Evolutionary conservation across 2,329 filamentous ascomycete genomes (phyloP).

Genomic region (Dactylella cylindrospora): DNA sequence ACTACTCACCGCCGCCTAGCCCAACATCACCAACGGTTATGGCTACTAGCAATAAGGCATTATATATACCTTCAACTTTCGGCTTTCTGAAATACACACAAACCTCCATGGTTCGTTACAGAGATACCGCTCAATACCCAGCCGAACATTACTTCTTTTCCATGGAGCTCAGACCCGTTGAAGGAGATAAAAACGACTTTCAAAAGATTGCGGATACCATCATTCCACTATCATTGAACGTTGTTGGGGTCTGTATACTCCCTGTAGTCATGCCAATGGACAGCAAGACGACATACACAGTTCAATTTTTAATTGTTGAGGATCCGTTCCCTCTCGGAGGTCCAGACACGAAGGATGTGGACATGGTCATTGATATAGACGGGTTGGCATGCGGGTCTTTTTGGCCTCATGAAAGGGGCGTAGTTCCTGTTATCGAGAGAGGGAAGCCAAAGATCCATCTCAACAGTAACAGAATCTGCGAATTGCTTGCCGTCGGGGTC

Average conservation of each 20-base stretch:
- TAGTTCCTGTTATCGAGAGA: constrained; percentile 26
- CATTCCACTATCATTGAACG: constrained; percentile 10
- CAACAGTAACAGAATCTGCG: constrained; percentile 18
- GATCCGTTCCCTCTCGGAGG: constrained; percentile 18
- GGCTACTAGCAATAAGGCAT: background rate
- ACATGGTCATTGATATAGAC: constrained; percentile 37
- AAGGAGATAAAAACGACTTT: constrained; percentile 13
- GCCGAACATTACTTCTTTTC: constrained; percentile 12
- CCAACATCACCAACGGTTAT: constrained; percentile 7
- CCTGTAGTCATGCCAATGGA: constrained; percentile 27
- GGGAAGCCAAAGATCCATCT: constrained; percentile 13
- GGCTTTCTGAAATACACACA: constrained; percentile 27
- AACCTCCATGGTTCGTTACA: constrained; percentile 13
- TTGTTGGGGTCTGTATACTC: constrained; percentile 19
- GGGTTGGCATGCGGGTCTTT: constrained; percentile 18
- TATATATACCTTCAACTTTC: constrained; percentile 26
- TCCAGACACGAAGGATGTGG: constrained; percentile 6
- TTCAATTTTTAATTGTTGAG: constrained; percentile 33
- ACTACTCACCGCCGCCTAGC: constrained; percentile 3
- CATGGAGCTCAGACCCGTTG: constrained; percentile 11
- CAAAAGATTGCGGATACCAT: constrained; percentile 15
- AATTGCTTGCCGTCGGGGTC: constrained; percentile 20
- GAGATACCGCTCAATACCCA: background rate
- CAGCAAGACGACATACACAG: constrained; percentile 4
- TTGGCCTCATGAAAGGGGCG: constrained; percentile 29